Base-by-base conservation (phyloP, 2,329 filamentous ascomycete genomes). In the Parastagonospora avenae region DNA sequence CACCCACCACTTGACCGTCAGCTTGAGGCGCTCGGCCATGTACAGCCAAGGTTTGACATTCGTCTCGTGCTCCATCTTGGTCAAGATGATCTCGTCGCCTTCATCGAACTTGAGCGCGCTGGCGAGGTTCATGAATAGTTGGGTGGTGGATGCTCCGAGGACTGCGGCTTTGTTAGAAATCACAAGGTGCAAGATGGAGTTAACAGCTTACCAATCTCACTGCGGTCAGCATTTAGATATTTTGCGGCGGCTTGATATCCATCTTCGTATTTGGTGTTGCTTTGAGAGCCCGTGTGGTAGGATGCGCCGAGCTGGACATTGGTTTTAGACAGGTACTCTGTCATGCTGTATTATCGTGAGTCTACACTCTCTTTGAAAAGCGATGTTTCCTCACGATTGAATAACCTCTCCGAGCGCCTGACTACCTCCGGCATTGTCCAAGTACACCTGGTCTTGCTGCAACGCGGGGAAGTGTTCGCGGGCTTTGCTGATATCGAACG, bases 391-490 rank as follows among this genome's bases (percentile, higher is more conserved):
- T 74, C 69, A 89, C 85, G 82, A 81, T 48, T 88, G 82, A 50
- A 88, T 85, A 12, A 90, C 90, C 12, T 80, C 77, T 24, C 82
- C 83, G 3, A 92, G 75, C 1, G 84, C 80, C 64, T 92, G 89
- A 65, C 85, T 90, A 32, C 89, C 89, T 14, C 89, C 89, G 9
- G 88, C 90, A 67, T 92, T 92, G 67, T 93, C 89, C 59, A 92
- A 82, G 68, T 83, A 91, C 42, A 92, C 79, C 64, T 91, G 88
- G 40, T 85, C 77, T 52, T 85, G 80, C 35, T 80, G 74, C 33
- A 92, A 72, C 11, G 88, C 87, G 30, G 89, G 89, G 75, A 92
- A 92, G 46, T 81, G 78, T 54, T 79, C 76, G 52, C 86, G 80
- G 28, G 82, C 79, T 42, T 77, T 74, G 8, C 77, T 64, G 42